Percentiles rank a stretch among this genome's conserved stretches.
Evolutionary conservation across 768 basidiomycete genomes (phyloP).

Genomic region (Lactarius psammicola): DNA sequence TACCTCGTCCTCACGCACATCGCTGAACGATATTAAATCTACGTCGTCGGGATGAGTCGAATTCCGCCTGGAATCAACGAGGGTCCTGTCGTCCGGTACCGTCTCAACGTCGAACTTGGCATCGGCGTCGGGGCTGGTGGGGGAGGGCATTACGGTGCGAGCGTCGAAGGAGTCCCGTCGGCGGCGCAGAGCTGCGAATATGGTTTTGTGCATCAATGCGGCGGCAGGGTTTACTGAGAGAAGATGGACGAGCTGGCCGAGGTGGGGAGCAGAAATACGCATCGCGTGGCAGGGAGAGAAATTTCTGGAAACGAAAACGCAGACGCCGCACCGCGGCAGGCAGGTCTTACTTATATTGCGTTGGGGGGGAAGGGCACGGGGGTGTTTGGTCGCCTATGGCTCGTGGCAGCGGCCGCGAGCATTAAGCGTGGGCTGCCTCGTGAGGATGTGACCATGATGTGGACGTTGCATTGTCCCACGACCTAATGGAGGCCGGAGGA

Average conservation of each 20-base stretch:
- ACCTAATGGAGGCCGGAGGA: not conserved
- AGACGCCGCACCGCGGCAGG: constrained; percentile 13
- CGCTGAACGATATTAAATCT: not conserved
- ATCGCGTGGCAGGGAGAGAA: constrained; percentile 21
- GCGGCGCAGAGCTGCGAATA: constrained; percentile 9
- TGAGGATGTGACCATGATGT: constrained; percentile 13
- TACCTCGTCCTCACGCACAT: not conserved
- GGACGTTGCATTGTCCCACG: not conserved
- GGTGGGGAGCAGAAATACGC: constrained; percentile 18
- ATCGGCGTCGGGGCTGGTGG: not conserved
- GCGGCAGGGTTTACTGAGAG: constrained; percentile 12
- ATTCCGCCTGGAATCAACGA: constrained; percentile 11
- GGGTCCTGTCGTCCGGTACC: constrained; percentile 18
- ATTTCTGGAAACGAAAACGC: constrained; percentile 18
- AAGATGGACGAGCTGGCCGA: constrained; percentile 16
- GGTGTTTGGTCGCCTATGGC: constrained; percentile 11
- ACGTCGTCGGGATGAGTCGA: constrained; percentile 9
- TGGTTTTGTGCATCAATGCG: constrained; percentile 4
- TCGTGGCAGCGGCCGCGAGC: constrained; percentile 17
- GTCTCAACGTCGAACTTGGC: constrained; percentile 15
- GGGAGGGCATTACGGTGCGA: not conserved
- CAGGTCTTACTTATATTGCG: constrained; percentile 20
- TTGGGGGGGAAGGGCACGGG: constrained; percentile 11
- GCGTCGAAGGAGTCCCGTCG: not conserved
- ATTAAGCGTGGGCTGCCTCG: constrained; percentile 20